These are phyloP conservation scores for Phtheirospermum japonicum DNA, from an alignment of 257 asterid species.

Conservation along the genomic window DNA sequence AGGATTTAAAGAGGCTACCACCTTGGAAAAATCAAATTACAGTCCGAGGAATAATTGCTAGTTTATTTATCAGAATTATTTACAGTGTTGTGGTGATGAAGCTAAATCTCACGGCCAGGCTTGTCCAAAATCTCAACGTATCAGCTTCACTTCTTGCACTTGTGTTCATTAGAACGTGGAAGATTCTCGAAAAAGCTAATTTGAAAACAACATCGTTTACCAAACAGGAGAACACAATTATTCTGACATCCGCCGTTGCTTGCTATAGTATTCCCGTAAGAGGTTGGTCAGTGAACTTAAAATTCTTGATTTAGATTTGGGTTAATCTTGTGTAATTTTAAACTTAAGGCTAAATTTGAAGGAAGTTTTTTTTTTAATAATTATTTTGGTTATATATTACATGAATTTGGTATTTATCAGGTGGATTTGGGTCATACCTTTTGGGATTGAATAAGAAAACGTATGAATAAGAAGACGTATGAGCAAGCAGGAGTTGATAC, in stretches of 20 bases:
- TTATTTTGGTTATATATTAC: not conserved
- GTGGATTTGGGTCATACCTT: conserved; percentile 70
- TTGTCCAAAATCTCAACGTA: conserved; percentile 80
- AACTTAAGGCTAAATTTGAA: no score
- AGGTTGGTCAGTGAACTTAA: conserved; percentile 43
- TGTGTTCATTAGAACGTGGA: conserved; percentile 66
- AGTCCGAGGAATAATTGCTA: conserved; percentile 61
- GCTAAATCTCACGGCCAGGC: conserved; percentile 73
- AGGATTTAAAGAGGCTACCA: conserved; percentile 51
- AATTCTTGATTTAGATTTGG: no score
- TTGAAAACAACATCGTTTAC: conserved; percentile 62
- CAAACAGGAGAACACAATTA: conserved; percentile 73
- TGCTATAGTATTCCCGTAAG: conserved; percentile 78
- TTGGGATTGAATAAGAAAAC: conserved; percentile 57
- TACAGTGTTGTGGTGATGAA: conserved; percentile 75
- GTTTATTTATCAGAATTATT: conserved; percentile 58
- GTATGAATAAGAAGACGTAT: conserved; percentile 53
- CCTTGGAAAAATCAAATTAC: conserved; percentile 80
- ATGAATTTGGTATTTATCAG: conserved; percentile 34
- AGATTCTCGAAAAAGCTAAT: conserved; percentile 55
- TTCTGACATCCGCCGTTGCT: conserved; percentile 89
- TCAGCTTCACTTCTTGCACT: conserved; percentile 89
- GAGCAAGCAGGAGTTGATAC: conserved; percentile 62
- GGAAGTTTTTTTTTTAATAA: no score
- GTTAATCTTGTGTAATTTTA: not conserved